Base-by-base conservation (phyloP, 768 basidiomycete genomes). In the Amanita phalloides region DNA sequence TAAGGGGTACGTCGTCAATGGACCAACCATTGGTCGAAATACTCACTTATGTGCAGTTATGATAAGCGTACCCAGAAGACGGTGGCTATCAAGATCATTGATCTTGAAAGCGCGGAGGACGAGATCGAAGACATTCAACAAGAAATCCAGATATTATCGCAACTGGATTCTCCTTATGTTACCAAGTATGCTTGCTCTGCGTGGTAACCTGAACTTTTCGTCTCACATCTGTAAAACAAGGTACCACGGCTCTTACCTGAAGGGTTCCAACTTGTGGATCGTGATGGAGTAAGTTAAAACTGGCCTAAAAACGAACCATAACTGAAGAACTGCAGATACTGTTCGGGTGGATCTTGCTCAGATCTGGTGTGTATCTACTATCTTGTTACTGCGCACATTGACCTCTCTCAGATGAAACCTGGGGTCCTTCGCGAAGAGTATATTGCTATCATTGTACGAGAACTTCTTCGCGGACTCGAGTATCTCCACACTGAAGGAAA, bases 91-190 rank as follows among this genome's bases (percentile, higher is more conserved):
- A 99, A 94, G 83, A 95, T 98, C 60, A 98, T 99, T 65, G 94
- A 98, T 73, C 80, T 99, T 30, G 96, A 99, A 69, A 92, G 90
- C 63, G 96, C 96, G 48, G 96, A 98, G 68, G 96, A 99, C 64
- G 96, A 99, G 72, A 97, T 98, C 63, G 96, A 98, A 66, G 96
- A 98, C 70, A 98, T 99, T 54, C 92, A 98, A 61, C 91, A 96
- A 66, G 96, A 99, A 68, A 98, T 99, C 51, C 91, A 96, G 67
- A 98, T 99, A 56, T 79, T 99, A 11, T 92, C 90, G 6, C 94
- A 97, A 64, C 69, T 99, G 58, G 95, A 98, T 68, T 97, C 93
- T 23, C 85, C 90, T 25, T 86, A 89, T 70, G 95, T 98, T 51
- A 98, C 95, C 57, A 95, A 91, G 89, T 93, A 60, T 64, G 84